Conservation (phyloP, 371 early-diverging fungal species). For the Zopfochytrium polystomum region DNA sequence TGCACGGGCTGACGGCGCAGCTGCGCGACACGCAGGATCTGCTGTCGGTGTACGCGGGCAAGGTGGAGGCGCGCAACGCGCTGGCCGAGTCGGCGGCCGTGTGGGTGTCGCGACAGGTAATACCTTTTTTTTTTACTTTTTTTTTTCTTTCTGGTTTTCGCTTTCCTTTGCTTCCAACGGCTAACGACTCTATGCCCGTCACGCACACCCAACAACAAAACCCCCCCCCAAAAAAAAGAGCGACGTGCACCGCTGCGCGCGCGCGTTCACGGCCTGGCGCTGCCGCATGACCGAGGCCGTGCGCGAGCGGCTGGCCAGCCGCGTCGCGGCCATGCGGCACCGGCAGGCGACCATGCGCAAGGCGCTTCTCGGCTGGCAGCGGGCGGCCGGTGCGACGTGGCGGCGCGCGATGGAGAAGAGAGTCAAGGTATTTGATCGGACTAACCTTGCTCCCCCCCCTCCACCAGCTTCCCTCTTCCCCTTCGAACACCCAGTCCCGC, state of each 20-base stretch:
- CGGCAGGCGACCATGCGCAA: conserved; percentile 10
- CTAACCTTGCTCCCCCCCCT: neutral
- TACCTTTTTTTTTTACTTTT: neutral
- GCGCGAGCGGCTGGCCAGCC: conserved; percentile 13
- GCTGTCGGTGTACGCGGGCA: conserved; percentile 1
- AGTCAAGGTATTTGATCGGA: conserved; percentile 14
- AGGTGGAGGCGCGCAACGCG: conserved; percentile 18
- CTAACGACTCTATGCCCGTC: neutral
- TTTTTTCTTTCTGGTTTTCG: neutral
- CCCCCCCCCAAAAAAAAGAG: neutral
- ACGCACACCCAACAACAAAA: neutral
- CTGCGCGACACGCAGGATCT: conserved; percentile 24
- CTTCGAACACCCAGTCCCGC: too few relatives aligned
- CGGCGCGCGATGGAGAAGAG: conserved; percentile 31
- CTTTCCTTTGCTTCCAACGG: neutral
- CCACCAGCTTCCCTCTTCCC: too few relatives aligned
- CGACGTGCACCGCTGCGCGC: neutral
- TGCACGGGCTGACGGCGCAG: conserved; percentile 16
- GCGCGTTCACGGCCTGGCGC: conserved; percentile 29
- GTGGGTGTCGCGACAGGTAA: conserved; percentile 14
- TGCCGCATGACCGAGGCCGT: conserved; percentile 17
- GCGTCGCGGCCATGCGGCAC: conserved; percentile 15
- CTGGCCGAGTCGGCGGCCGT: conserved; percentile 19
- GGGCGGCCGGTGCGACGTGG: conserved; percentile 37
- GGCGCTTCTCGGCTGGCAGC: conserved; percentile 36